Percentiles rank a stretch among this genome's conserved stretches.
Evolutionary conservation across 2,329 filamentous ascomycete species (phyloP).

Genomic region (Curvularia spicifera): DNA sequence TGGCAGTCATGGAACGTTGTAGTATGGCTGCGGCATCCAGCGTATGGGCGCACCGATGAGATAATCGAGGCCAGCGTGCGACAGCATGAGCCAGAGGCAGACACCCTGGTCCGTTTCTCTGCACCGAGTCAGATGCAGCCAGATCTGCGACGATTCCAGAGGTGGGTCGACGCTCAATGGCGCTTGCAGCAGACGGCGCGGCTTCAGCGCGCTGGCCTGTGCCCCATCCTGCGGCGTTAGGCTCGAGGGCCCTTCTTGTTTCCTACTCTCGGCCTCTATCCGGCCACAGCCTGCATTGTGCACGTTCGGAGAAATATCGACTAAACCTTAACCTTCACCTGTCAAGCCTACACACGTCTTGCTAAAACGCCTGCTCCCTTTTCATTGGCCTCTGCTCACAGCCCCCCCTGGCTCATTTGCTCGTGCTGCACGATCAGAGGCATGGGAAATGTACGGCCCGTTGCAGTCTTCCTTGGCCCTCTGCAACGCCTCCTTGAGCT

Average conservation of each 20-base stretch:
- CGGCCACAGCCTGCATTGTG: conserved; percentile 38
- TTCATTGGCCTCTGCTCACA: conserved; percentile 38
- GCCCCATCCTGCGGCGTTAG: conserved; percentile 43
- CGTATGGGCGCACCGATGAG: conserved; percentile 34
- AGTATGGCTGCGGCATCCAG: conserved; percentile 39
- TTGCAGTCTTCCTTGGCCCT: conserved; percentile 48
- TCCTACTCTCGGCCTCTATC: conserved; percentile 28
- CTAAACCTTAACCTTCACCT: conserved; percentile 48
- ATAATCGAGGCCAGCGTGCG: conserved; percentile 28
- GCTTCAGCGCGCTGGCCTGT: conserved; percentile 44
- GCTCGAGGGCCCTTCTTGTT: conserved; percentile 34
- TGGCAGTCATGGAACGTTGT: conserved; percentile 38
- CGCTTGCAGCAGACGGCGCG: conserved; percentile 39
- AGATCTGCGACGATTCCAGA: conserved; percentile 37
- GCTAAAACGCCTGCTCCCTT: conserved; percentile 38
- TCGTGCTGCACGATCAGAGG: conserved; percentile 41
- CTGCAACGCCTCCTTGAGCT: conserved; percentile 41
- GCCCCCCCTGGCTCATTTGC: conserved; percentile 33
- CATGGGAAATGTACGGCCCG: conserved; percentile 49
- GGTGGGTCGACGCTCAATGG: conserved; percentile 34
- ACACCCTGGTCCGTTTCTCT: conserved; percentile 39
- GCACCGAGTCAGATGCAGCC: conserved; percentile 44
- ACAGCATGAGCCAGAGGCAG: conserved; percentile 37
- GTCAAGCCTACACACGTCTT: conserved; percentile 44
- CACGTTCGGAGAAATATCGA: conserved; percentile 48